Evolutionary conservation across 257 asterid genomes (phyloP).

Genomic region (Voacanga thouarsii): DNA sequence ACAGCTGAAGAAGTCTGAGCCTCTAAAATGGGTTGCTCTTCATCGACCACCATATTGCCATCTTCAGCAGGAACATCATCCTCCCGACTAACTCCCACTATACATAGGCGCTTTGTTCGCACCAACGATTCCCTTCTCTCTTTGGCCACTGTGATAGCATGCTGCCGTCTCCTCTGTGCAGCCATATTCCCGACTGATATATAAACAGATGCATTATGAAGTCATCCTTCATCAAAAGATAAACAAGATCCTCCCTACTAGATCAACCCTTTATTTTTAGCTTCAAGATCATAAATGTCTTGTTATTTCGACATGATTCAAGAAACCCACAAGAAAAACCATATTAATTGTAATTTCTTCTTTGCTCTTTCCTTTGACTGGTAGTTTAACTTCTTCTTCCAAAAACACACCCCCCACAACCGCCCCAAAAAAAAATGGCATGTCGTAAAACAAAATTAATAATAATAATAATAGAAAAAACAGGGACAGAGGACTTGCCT

Average conservation of each 20-base stretch:
- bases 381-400: not conserved
- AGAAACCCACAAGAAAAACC: not conserved
- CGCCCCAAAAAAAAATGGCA: not conserved
- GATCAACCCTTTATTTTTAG: not conserved
- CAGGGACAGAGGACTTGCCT: conserved; percentile 32
- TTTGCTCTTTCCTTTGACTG: not conserved
- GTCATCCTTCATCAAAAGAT: not conserved
- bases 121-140: conserved; percentile 91
- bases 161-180: conserved; percentile 76
- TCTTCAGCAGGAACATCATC: conserved; percentile 34
- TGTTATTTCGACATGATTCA: no score
- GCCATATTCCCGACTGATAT: conserved; percentile 76
- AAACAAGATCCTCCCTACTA: not conserved
- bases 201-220: conserved; percentile 9
- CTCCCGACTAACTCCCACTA: conserved; percentile 60
- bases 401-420: no score
- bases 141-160: conserved; percentile 70
- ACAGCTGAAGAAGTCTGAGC: conserved; percentile 67
- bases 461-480: not conserved
- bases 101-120: conserved; percentile 83
- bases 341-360: not conserved
- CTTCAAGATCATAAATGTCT: not conserved
- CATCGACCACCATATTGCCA: conserved; percentile 67
- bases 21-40: conserved; percentile 67
- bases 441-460: not conserved